Evolutionary conservation across 2,329 filamentous ascomycete species (phyloP).

Genomic region (Fusarium pseudocircinatum): DNA sequence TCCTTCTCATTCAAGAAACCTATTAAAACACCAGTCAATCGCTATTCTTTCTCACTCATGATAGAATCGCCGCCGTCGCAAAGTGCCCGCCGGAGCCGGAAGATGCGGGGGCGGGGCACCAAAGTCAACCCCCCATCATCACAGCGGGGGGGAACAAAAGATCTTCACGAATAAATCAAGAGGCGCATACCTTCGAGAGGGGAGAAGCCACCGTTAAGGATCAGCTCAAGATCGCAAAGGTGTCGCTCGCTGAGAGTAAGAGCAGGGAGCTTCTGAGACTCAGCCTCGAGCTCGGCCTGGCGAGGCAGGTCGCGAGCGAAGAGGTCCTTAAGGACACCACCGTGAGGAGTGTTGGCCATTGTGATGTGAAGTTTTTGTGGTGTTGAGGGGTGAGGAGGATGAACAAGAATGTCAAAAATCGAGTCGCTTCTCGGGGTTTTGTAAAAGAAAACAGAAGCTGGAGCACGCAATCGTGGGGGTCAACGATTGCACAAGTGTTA

Average conservation of each 20-base stretch:
- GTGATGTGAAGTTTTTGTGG: slow-evolving; percentile 40
- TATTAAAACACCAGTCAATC: slow-evolving; percentile 50
- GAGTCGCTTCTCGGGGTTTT: slow-evolving; percentile 17
- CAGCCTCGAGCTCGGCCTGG: slow-evolving; percentile 79
- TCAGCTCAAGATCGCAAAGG: slow-evolving; percentile 96
- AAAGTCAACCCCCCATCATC: slow-evolving; percentile 27
- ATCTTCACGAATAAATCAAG: slow-evolving; percentile 45
- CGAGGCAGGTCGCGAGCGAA: slow-evolving; percentile 90
- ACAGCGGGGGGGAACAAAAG: slow-evolving; percentile 7
- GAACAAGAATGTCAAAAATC: slow-evolving; percentile 12
- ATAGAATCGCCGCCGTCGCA: slow-evolving; percentile 4
- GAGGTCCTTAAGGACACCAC: slow-evolving; percentile 97
- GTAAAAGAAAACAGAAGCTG: slow-evolving; percentile 23
- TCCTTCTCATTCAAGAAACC: slow-evolving; percentile 98
- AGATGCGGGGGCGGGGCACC: slow-evolving; percentile 41
- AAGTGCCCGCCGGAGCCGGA: slow-evolving; percentile 14
- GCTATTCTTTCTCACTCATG: slow-evolving; percentile 7
- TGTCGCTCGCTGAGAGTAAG: slow-evolving; percentile 90
- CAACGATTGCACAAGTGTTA: slow-evolving; percentile 35
- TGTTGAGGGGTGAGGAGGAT: neutral
- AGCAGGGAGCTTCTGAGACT: slow-evolving; percentile 88
- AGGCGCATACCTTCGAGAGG: slow-evolving; percentile 82
- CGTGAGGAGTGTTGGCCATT: slow-evolving; percentile 80
- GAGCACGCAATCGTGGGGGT: slow-evolving; percentile 49
- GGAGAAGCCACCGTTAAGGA: slow-evolving; percentile 97